Evolutionary conservation across 1,284 basidiomycete species (phyloP), one percentile per base, ranked within the genome.

Genomic region (Mrakiaceae sp.): DNA sequence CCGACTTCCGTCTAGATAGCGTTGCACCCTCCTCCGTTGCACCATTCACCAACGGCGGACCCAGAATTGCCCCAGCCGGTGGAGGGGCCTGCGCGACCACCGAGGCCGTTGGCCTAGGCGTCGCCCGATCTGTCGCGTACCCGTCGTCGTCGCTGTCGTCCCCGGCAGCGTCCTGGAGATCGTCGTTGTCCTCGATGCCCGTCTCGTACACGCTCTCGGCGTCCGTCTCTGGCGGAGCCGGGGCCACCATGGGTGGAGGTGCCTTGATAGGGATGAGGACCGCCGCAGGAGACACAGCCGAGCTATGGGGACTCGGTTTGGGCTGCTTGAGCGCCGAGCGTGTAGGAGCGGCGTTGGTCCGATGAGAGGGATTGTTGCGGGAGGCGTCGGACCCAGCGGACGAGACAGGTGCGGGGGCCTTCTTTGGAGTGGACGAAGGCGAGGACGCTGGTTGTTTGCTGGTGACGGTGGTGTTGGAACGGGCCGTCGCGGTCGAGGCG

Each of bases 181-280:
- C 64, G 43, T 54, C 58, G 48, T 65, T 63, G 46, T 66, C 65
- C 40, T 66, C 65, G 14, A 60, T 12, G 9, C 61, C 65, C 1
- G 65, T 66, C 58, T 63, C 65, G 54, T 66, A 66, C 8, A 66
- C 43, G 11, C 57, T 60, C 49, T 63, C 65, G 5, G 44, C 58
- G 50, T 66, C 58, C 40, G 11, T 48, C 50, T 56, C 48, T 59
- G 44, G 48, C 10, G 11, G 39, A 27, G 14, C 12, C 61, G 14
- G 42, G 16, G 55, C 43, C 61, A 48, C 49, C 53, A 27, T 27
- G 27, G 27, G 27, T 27, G 27, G 27, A 27, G 27, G 27, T 27
- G 27, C 27, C 27, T 27, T 27, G 27, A 27, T 27, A 27, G 27
- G 27, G 27, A 27, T 27, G 27, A 27, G 27, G 27, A 27, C 27